phyloP scores from a whole-genome alignment of 2,329 filamentous ascomycete genomes.

The Colletotrichum australisinense region DNA sequence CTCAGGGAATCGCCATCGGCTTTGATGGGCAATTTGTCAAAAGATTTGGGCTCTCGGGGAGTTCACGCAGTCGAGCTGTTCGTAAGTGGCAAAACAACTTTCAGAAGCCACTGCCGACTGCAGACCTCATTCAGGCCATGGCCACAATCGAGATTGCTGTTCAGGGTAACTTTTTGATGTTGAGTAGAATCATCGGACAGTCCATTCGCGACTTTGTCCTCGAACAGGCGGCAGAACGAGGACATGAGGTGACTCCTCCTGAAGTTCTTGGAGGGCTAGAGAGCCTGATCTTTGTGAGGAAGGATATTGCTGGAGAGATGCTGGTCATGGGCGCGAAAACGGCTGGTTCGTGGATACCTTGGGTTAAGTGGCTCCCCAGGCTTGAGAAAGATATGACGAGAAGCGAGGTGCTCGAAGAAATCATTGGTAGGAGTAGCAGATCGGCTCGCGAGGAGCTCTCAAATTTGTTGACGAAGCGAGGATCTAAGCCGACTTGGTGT shows the following conservation, averaged over 20 bases:
- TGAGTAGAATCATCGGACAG: conserved; percentile 24
- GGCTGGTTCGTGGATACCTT: conserved; percentile 28
- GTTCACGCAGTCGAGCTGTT: not conserved
- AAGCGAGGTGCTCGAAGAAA: conserved; percentile 1
- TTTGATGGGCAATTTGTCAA: conserved; percentile 22
- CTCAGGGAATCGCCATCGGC: conserved; percentile 12
- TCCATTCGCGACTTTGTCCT: conserved; percentile 18
- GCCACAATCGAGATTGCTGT: conserved; percentile 12
- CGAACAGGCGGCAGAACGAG: not conserved
- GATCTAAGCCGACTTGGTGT: conserved; percentile 26
- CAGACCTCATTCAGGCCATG: conserved; percentile 23
- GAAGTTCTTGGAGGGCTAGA: conserved; percentile 25
- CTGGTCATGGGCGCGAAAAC: conserved; percentile 30
- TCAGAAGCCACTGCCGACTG: conserved; percentile 16
- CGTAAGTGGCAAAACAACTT: conserved; percentile 22
- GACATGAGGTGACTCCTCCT: not conserved
- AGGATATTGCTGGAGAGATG: conserved; percentile 27
- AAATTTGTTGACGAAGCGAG: not conserved
- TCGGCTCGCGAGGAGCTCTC: conserved; percentile 17
- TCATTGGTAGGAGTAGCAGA: conserved; percentile 13
- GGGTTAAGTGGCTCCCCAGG: conserved; percentile 34
- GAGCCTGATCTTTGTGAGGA: conserved; percentile 25
- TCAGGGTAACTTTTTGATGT: conserved; percentile 16
- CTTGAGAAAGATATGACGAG: conserved; percentile 31
- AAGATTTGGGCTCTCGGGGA: conserved; percentile 1